These are phyloP conservation scores for Phyllosticta citribraziliensis DNA, from an alignment of 2,329 filamentous ascomycete genomes.

Conservation along the genomic window DNA sequence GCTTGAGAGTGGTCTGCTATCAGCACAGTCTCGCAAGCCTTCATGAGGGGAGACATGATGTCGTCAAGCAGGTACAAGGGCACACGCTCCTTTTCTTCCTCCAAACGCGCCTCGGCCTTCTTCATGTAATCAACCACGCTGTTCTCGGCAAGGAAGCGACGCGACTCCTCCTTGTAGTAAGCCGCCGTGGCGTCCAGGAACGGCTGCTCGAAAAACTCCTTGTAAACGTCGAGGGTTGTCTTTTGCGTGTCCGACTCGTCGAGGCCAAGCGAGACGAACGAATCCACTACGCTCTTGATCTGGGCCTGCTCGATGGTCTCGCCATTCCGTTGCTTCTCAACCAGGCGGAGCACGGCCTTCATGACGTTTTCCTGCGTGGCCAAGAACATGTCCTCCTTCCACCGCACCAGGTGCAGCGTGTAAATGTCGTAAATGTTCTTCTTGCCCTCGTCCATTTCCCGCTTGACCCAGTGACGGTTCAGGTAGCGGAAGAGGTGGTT, in stretches of 20 bases:
- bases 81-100: conserved; percentile 91
- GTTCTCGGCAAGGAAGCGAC: conserved; percentile 90
- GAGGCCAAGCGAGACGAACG: conserved; percentile 84
- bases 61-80: conserved; percentile 85
- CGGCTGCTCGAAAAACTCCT: conserved; percentile 82
- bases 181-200: conserved; percentile 75
- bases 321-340: conserved; percentile 93
- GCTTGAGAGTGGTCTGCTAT: conserved; percentile 79
- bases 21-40: conserved; percentile 76
- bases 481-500: conserved; percentile 95
- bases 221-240: conserved; percentile 90
- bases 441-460: conserved; percentile 97
- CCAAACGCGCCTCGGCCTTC: conserved; percentile 82
- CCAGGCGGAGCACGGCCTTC: conserved; percentile 85
- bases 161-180: conserved; percentile 89
- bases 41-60: conserved; percentile 75
- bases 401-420: conserved; percentile 89
- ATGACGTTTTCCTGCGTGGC: conserved; percentile 82
- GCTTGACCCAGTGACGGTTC: conserved; percentile 97
- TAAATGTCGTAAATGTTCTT: conserved; percentile 98
- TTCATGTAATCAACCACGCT: conserved; percentile 99
- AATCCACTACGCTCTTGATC: conserved; percentile 95
- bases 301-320: conserved; percentile 96
- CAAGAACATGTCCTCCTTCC: conserved; percentile 84
- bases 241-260: conserved; percentile 90